Base-by-base conservation (phyloP, 352 stramenopile species). In the Pythium sp. region DNA sequence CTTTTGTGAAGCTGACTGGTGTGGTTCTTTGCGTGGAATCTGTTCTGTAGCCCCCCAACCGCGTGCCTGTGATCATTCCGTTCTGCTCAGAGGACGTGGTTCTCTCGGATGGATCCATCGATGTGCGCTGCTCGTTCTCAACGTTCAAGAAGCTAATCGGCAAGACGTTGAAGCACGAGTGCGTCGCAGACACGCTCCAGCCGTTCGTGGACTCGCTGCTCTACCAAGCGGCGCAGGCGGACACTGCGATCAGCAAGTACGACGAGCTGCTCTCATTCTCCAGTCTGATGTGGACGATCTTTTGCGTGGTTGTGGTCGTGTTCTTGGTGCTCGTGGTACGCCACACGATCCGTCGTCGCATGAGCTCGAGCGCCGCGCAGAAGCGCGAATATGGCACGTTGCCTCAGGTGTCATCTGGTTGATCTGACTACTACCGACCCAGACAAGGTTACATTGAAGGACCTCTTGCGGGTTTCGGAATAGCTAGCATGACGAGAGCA, bases 81-180 rank as follows among this genome's bases (percentile, higher is more conserved):
- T 80, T 79, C 12, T 93, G 86, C 71, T 90, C 86, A 0, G 70
- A 89, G 47, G 86, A 92, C 47, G 68, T 92, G 20, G 57, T 80
- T 5, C 64, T 87, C 60, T 41, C 76, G 0, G 60, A 79, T 57
- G 83, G 83, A 30, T 51, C 56, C 11, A 79, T 67, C 1, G 72
- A 88, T 62, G 77, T 89, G 9, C 81, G 84, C 4, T 93, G 86
- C 64, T 72, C 78, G 5, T 89, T 90, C 69, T 64, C 71, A 9
- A 82, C 76, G 28, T 93, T 93, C 73, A 92, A 92, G 69, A 75
- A 75, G 54, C 62, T 93, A 24, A 82, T 92, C 20, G 77, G 81
- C 26, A 82, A 82, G 60, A 83, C 74, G 22, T 68, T 92, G n/a
- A 87, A 89, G 71, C 78, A 86, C 70, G 73, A 75, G 54, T 90